Conservation (phyloP, 805 yeast genomes). For the Zygoascus tannicola region DNA sequence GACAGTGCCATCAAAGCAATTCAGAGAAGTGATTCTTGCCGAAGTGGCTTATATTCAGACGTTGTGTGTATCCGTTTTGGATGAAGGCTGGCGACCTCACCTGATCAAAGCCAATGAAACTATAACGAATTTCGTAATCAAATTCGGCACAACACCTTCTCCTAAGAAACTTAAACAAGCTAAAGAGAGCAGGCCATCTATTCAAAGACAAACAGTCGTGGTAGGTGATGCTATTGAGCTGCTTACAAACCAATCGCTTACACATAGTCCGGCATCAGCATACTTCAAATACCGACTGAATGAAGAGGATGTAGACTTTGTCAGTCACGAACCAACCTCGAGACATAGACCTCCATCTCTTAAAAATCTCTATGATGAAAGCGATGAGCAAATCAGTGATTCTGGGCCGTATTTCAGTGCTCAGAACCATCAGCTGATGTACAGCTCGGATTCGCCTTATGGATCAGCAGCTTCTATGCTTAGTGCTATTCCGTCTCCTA, state of each 20-base stretch:
- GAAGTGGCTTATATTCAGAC: conserved; percentile 33
- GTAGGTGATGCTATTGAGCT: conserved; percentile 3
- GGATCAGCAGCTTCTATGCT: not conserved
- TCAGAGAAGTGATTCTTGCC: conserved; percentile 31
- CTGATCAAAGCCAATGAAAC: conserved; percentile 27
- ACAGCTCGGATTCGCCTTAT: not conserved
- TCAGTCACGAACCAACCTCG: not conserved
- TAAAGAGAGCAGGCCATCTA: conserved; percentile 1
- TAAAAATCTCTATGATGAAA: not conserved
- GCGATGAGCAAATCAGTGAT: not conserved
- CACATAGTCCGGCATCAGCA: conserved; percentile 6
- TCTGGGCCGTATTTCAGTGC: not conserved
- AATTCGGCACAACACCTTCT: conserved; percentile 20
- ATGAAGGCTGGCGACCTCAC: conserved; percentile 23
- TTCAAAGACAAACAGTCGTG: conserved; percentile 1
- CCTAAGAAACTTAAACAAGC: conserved; percentile 4
- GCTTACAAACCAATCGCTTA: conserved; percentile 3
- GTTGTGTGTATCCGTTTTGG: conserved; percentile 29
- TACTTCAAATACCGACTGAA: conserved; percentile 2
- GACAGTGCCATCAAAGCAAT: conserved; percentile 25
- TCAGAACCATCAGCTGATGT: not conserved
- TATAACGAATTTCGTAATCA: conserved; percentile 16
- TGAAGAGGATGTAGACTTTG: conserved; percentile 5
- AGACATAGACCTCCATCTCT: not conserved
- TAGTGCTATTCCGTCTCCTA: conserved; percentile 2